Evolutionary conservation across 2,329 filamentous ascomycete genomes (phyloP).

Genomic region (Colletotrichum musicola): DNA sequence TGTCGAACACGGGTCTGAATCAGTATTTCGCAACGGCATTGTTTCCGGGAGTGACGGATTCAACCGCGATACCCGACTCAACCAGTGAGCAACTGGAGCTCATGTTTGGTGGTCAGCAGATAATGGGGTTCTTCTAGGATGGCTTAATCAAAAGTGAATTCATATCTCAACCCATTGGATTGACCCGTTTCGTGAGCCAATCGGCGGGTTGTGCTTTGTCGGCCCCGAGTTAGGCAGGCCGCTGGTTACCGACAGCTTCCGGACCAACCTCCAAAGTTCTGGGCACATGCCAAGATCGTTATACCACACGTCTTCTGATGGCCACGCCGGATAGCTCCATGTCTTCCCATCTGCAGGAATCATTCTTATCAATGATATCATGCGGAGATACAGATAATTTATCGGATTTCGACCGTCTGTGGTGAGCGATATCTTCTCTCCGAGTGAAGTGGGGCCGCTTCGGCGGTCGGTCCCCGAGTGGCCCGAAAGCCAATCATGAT

Average conservation of each 20-base stretch:
- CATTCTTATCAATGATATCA: background rate
- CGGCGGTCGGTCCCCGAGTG: conserved; percentile 11
- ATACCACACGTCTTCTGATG: too few relatives aligned
- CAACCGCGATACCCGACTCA: background rate
- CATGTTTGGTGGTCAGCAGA: conserved; percentile 10
- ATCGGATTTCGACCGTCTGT: background rate
- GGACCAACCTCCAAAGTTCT: too few relatives aligned
- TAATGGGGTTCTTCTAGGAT: background rate
- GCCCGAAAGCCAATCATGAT: conserved; percentile 9
- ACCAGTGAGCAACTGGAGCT: background rate
- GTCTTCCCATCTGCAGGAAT: too few relatives aligned
- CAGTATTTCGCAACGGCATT: conserved; percentile 2
- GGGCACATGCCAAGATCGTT: too few relatives aligned
- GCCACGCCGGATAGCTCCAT: too few relatives aligned
- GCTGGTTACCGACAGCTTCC: too few relatives aligned
- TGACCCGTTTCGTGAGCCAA: too few relatives aligned
- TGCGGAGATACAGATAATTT: background rate
- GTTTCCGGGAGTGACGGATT: background rate
- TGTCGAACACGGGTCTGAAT: background rate
- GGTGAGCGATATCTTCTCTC: background rate
- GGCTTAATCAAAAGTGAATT: too few relatives aligned
- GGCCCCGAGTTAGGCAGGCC: too few relatives aligned
- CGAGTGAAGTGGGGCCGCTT: background rate
- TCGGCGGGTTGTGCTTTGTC: too few relatives aligned
- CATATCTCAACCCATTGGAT: too few relatives aligned